Conservation (phyloP, 192 early-diverging fungal genomes). For the Ambispora gerdemannii region DNA sequence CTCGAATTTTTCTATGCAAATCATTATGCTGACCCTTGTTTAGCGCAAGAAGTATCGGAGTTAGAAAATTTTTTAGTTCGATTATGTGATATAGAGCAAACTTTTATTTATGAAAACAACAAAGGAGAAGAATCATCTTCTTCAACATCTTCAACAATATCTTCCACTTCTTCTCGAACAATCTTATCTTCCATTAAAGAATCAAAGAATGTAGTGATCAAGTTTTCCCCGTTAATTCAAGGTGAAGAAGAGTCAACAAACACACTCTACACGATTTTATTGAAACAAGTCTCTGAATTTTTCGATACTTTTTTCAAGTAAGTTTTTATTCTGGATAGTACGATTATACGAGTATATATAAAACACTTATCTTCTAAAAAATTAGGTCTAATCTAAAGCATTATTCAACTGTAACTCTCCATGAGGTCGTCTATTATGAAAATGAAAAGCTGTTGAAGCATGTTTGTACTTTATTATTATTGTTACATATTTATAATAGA, state of each 20-base stretch:
- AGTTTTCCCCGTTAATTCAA: no score
- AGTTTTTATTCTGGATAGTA: conserved; percentile 3
- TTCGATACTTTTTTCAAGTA: conserved; percentile 47
- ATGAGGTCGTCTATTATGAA: conserved; percentile 81
- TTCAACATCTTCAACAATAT: not conserved
- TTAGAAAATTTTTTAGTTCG: not conserved
- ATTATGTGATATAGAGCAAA: not conserved
- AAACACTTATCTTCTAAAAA: no score
- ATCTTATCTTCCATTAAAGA: no score
- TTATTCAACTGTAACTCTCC: conserved; percentile 61
- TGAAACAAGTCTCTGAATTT: conserved; percentile 42
- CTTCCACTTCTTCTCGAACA: not conserved
- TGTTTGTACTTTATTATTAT: conserved; percentile 40
- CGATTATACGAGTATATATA: no score
- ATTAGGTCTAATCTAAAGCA: conserved; percentile 50
- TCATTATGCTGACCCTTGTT: not conserved
- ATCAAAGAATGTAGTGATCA: no score
- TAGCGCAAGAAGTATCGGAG: not conserved
- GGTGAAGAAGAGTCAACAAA: not conserved
- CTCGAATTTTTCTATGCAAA: conserved; percentile 22
- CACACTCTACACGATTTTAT: conserved; percentile 25
- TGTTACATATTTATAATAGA: not conserved
- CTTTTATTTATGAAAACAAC: not conserved
- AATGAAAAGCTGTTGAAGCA: conserved; percentile 69
- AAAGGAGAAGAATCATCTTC: not conserved